Percentiles rank a stretch among this genome's conserved stretches.
Evolutionary conservation across 2,329 filamentous ascomycete genomes (phyloP).

Genomic region (Aspergillus tubingensis): DNA sequence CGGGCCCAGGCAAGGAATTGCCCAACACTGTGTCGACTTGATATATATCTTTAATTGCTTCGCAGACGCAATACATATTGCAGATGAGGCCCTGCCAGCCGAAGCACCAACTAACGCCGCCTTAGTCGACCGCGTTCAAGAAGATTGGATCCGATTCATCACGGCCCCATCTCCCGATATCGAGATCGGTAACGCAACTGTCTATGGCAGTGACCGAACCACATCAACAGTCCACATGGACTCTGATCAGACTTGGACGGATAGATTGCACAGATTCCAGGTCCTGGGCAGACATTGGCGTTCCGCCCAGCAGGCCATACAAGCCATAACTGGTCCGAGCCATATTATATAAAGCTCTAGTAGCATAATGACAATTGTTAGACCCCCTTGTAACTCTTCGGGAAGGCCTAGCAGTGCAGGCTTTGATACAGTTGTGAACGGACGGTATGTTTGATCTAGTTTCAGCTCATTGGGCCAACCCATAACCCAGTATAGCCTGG

Average conservation of each 20-base stretch:
- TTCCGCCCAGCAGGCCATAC: not conserved
- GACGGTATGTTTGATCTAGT: not conserved
- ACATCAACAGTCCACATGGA: not conserved
- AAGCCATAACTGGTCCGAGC: not conserved
- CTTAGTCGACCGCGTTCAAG: not conserved
- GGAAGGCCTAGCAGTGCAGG: not conserved
- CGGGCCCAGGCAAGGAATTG: not conserved
- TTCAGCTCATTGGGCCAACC: not conserved
- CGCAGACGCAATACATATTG: not conserved
- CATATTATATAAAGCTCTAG: not conserved
- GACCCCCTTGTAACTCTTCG: not conserved
- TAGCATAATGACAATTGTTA: not conserved
- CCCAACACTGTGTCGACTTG: constrained; percentile 5
- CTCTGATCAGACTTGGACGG: not conserved
- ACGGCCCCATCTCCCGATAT: not conserved
- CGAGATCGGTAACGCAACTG: not conserved
- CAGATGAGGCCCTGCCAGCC: not conserved
- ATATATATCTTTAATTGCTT: constrained; percentile 4
- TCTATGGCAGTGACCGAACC: not conserved
- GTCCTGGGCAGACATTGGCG: not conserved
- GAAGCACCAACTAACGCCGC: not conserved
- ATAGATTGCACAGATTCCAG: not conserved
- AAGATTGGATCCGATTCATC: constrained; percentile 5
- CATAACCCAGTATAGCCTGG: constrained; percentile 1
- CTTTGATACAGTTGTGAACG: too few species aligned